phyloP scores from a whole-genome alignment of 345 rosid genomes.

The Tarenaya hassleriana region DNA sequence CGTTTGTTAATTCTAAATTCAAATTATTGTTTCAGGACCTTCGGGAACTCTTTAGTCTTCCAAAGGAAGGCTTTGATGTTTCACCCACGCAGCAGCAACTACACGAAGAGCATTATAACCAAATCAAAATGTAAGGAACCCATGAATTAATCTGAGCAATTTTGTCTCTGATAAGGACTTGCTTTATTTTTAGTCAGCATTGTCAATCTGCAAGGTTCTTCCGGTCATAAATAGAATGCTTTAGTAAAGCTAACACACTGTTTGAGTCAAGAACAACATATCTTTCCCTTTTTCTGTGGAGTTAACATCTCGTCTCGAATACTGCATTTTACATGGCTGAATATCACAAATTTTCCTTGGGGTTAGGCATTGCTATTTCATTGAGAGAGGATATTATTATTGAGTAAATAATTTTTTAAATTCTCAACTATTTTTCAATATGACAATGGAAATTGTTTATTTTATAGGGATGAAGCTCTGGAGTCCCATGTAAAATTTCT shows the following conservation, averaged over 20 bases:
- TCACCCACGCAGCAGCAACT: slow-evolving; percentile 88
- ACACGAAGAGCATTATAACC: slow-evolving; percentile 76
- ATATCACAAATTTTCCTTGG: too few species aligned
- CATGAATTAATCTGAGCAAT: slow-evolving; percentile 5
- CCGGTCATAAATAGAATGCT: too few species aligned
- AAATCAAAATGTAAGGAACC: slow-evolving; percentile 54
- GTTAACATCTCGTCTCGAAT: too few species aligned
- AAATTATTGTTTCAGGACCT: slow-evolving; percentile 57
- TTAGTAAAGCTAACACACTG: too few species aligned
- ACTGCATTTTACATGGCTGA: too few species aligned
- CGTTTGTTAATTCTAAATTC: background rate
- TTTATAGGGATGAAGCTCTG: slow-evolving; percentile 52
- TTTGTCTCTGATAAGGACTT: background rate
- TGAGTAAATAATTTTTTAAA: too few species aligned
- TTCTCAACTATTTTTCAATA: too few species aligned
- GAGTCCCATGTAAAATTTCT: slow-evolving; percentile 61
- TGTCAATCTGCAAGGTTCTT: background rate
- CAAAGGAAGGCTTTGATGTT: slow-evolving; percentile 76
- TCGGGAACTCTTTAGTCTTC: slow-evolving; percentile 81
- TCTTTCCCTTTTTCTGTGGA: too few species aligned
- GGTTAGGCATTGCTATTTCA: too few species aligned
- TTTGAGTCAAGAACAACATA: too few species aligned
- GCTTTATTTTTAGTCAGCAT: background rate
- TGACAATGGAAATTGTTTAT: slow-evolving; percentile 1
- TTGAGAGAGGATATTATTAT: too few species aligned